A percentile compares a stretch with the other conserved stretches of the same genome.
These are phyloP conservation scores for Lactarius sp. DNA, from an alignment of 768 basidiomycete species.

Conservation along the genomic window DNA sequence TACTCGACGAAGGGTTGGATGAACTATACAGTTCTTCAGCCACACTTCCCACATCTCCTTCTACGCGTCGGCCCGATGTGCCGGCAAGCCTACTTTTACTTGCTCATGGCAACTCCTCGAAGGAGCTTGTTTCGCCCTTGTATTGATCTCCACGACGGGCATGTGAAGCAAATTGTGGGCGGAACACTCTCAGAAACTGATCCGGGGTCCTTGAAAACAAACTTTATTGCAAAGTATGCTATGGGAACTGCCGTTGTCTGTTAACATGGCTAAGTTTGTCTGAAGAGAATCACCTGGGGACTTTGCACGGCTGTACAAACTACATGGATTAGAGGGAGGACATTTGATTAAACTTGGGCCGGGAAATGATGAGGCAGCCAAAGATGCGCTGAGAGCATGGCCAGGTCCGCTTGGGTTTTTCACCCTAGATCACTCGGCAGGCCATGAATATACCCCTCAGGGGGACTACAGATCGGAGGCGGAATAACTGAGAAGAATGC, in stretches of 20 bases:
- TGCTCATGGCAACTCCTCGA: conserved; percentile 20
- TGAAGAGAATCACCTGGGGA: conserved; percentile 69
- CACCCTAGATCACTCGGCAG: neutral
- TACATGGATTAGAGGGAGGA: conserved; percentile 69
- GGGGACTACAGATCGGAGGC: conserved; percentile 84
- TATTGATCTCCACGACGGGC: conserved; percentile 92
- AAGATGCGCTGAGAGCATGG: conserved; percentile 79
- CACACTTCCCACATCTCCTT: conserved; percentile 35
- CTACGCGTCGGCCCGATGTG: neutral
- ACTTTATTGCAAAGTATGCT: conserved; percentile 83
- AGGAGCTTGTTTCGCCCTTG: conserved; percentile 78
- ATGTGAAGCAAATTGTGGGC: conserved; percentile 98
- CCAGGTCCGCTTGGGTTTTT: conserved; percentile 45
- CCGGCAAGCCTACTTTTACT: neutral
- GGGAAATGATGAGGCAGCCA: conserved; percentile 86
- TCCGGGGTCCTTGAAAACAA: conserved; percentile 65
- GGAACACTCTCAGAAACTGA: conserved; percentile 76
- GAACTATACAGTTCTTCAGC: conserved; percentile 42
- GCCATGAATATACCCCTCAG: neutral
- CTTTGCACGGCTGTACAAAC: conserved; percentile 74
- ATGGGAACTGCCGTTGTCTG: neutral
- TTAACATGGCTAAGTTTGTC: conserved; percentile 20
- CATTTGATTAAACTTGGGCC: conserved; percentile 96
- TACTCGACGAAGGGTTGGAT: conserved; percentile 5
- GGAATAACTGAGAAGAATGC: conserved; percentile 85